Conservation (phyloP, 2,329 filamentous ascomycete species). For the Hansfordia pulvinata region DNA sequence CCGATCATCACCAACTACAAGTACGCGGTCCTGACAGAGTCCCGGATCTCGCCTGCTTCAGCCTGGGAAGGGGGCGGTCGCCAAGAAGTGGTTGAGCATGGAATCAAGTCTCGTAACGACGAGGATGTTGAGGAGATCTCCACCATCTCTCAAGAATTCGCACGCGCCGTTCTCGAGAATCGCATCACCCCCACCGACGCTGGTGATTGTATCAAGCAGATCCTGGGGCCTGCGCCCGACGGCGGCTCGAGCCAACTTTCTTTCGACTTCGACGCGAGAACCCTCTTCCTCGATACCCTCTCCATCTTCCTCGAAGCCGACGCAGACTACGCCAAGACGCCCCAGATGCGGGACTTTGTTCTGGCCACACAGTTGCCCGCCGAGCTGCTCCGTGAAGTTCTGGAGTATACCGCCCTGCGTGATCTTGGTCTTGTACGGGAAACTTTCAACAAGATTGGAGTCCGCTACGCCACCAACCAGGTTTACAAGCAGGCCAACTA, state of each 20-base stretch:
- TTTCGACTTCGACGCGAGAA: slow-evolving; percentile 45
- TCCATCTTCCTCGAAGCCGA: slow-evolving; percentile 67
- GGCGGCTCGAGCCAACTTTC: slow-evolving; percentile 28
- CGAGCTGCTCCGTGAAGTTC: slow-evolving; percentile 59
- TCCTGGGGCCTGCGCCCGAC: slow-evolving; percentile 45
- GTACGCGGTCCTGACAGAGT: slow-evolving; percentile 66
- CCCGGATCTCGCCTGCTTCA: slow-evolving; percentile 45
- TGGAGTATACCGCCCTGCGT: slow-evolving; percentile 68
- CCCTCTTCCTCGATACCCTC: slow-evolving; percentile 71
- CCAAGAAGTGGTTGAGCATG: slow-evolving; percentile 51
- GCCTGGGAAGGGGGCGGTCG: slow-evolving; percentile 57
- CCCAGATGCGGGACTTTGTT: slow-evolving; percentile 52
- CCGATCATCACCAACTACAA: slow-evolving; percentile 38
- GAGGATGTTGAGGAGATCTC: slow-evolving; percentile 58
- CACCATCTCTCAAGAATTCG: slow-evolving; percentile 71
- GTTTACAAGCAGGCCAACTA: slow-evolving; percentile 95
- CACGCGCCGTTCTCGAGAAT: slow-evolving; percentile 59
- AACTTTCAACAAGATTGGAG: slow-evolving; percentile 72
- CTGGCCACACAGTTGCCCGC: slow-evolving; percentile 59
- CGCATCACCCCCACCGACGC: slow-evolving; percentile 55
- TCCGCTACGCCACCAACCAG: slow-evolving; percentile 82
- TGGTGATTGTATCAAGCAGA: slow-evolving; percentile 59
- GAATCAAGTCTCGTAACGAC: slow-evolving; percentile 48
- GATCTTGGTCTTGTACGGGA: slow-evolving; percentile 68
- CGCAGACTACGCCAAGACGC: slow-evolving; percentile 30